phyloP scores from a whole-genome alignment of 129 eudicot genomes.

The Artemisia argyi region DNA sequence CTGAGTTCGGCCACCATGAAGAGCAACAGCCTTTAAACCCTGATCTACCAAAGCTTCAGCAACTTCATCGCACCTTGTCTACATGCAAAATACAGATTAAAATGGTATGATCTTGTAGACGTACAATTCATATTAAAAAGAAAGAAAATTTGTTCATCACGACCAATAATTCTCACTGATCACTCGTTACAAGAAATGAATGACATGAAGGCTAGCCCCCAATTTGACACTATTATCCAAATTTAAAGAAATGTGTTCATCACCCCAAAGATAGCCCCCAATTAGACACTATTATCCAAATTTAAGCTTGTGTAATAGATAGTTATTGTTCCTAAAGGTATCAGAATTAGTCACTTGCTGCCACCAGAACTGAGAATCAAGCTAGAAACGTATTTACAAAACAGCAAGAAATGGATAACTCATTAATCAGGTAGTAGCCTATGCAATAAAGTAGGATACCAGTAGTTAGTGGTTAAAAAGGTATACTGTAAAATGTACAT shows the following conservation, averaged over 20 bases:
- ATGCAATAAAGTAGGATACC: background rate
- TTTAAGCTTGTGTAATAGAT: slow-evolving; percentile 1
- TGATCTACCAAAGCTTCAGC: slow-evolving; percentile 80
- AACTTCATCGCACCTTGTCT: slow-evolving; percentile 91
- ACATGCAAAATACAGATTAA: slow-evolving; percentile 21
- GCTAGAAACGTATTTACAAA: background rate
- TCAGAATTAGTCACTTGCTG: background rate
- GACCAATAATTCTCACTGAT: background rate
- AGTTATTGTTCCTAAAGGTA: slow-evolving; percentile 1
- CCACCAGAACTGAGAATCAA: background rate
- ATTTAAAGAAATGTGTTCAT: background rate
- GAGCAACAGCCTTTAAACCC: slow-evolving; percentile 80
- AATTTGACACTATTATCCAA: background rate
- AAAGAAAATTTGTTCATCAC: background rate
- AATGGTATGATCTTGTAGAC: slow-evolving; percentile 2
- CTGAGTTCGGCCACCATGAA: slow-evolving; percentile 88
- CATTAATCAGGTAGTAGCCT: background rate
- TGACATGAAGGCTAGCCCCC: background rate
- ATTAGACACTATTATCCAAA: background rate
- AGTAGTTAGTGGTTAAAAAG: background rate
- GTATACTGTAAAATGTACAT: slow-evolving; percentile 10
- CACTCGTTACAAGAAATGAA: background rate
- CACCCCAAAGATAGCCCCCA: background rate
- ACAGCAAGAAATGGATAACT: background rate
- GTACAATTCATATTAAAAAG: background rate